phyloP scores from a whole-genome alignment of 805 yeast species.

The Kuraishia piskuri region DNA sequence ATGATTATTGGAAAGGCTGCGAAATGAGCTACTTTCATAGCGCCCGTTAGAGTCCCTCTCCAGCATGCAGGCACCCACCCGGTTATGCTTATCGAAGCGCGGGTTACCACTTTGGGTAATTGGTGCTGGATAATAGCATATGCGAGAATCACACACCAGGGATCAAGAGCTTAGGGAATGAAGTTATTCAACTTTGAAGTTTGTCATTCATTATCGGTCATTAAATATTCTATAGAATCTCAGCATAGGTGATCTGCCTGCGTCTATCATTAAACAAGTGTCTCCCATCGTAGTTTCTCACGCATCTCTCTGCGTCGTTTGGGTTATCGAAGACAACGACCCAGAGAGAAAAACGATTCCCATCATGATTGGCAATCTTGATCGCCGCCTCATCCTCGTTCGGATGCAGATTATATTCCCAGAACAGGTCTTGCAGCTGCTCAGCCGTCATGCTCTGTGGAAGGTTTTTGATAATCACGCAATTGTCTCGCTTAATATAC shows the following conservation, averaged over 20 bases:
- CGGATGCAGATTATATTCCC: conserved; percentile 40
- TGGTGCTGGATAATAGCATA: neutral
- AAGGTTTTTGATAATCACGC: conserved; percentile 35
- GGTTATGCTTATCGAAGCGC: neutral
- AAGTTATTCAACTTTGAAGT: neutral
- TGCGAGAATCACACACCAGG: no score
- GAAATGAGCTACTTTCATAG: no score
- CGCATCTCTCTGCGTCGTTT: conserved; percentile 41
- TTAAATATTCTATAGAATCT: conserved; percentile 13
- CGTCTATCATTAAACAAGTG: conserved; percentile 18
- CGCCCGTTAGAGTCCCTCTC: no score
- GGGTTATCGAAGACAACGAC: conserved; percentile 36
- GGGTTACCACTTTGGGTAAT: neutral
- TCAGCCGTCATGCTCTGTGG: conserved; percentile 33
- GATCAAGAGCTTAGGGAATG: neutral
- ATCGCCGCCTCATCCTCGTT: conserved; percentile 12
- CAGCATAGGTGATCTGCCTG: conserved; percentile 23
- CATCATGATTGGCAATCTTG: conserved; percentile 6
- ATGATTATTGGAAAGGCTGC: no score
- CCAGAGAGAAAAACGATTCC: conserved; percentile 15
- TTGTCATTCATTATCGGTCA: neutral
- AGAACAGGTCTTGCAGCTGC: conserved; percentile 28
- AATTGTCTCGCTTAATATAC: conserved; percentile 16
- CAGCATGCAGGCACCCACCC: neutral
- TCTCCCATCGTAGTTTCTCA: conserved; percentile 42